Percentiles rank a stretch among this genome's conserved stretches.
These are phyloP conservation scores for Xylaria flabelliformis DNA, from an alignment of 495 filamentous ascomycete species.

Conservation along the genomic window DNA sequence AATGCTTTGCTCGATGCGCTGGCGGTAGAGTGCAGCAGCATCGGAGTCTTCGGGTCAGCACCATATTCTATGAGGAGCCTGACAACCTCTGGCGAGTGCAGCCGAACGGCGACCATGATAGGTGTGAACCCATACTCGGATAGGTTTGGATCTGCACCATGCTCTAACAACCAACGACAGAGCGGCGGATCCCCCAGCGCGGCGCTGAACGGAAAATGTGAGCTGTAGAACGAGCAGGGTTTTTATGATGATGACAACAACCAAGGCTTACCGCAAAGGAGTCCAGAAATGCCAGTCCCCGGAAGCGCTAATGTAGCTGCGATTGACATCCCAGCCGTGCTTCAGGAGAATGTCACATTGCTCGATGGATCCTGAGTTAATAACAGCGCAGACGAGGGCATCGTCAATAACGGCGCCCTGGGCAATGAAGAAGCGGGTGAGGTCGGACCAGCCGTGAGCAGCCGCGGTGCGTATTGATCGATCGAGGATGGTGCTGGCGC, in stretches of 20 bases:
- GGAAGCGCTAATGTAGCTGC: slow-evolving; percentile 29
- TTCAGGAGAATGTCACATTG: slow-evolving; percentile 25
- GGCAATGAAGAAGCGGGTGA: slow-evolving; percentile 29
- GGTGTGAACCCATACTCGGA: slow-evolving; percentile 29
- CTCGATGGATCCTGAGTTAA: slow-evolving; percentile 28
- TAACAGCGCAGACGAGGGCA: slow-evolving; percentile 29
- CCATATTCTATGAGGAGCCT: slow-evolving; percentile 26
- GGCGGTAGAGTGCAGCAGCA: slow-evolving; percentile 30
- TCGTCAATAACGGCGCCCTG: slow-evolving; percentile 30
- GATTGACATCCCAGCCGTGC: slow-evolving; percentile 31
- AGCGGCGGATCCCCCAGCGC: slow-evolving; percentile 26
- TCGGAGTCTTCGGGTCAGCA: slow-evolving; percentile 30
- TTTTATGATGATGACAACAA: neutral
- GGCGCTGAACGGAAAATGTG: slow-evolving; percentile 18
- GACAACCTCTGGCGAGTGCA: slow-evolving; percentile 28
- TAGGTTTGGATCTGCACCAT: slow-evolving; percentile 30
- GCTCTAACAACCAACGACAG: slow-evolving; percentile 29
- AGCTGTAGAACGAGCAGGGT: slow-evolving; percentile 11
- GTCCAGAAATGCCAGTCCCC: slow-evolving; percentile 30
- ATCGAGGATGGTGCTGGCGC: slow-evolving; percentile 29
- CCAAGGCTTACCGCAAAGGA: slow-evolving; percentile 25
- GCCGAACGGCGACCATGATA: slow-evolving; percentile 31
- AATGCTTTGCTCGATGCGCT: slow-evolving; percentile 25
- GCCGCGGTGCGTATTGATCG: slow-evolving; percentile 29
- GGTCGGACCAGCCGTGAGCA: slow-evolving; percentile 26